Conservation (phyloP, 1,284 basidiomycete species). For the Trichosporon asahii region DNA sequence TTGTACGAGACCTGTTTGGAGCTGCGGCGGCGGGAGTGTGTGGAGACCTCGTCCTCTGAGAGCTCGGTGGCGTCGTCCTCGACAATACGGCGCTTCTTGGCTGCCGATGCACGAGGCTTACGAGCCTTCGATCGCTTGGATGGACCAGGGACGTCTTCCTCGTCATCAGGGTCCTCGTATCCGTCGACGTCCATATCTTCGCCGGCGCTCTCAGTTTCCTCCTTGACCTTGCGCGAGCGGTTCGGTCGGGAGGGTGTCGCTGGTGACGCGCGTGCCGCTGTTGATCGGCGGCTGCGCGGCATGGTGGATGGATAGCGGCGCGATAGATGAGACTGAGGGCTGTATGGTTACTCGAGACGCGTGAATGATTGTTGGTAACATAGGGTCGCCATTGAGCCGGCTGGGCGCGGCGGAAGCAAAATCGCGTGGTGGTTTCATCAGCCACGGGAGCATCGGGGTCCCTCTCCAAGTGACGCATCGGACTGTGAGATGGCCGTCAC, state of each 20-base stretch:
- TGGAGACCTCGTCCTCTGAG: constrained; percentile 22
- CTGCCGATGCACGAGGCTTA: constrained; percentile 10
- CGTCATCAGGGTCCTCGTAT: constrained; percentile 21
- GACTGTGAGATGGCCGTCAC: constrained; percentile 9
- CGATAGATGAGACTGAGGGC: background rate
- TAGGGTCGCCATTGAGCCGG: background rate
- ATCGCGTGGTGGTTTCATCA: background rate
- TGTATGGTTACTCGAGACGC: background rate
- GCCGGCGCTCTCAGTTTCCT: constrained; percentile 17
- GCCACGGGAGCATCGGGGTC: background rate
- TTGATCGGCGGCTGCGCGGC: constrained; percentile 21
- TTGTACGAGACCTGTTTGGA: constrained; percentile 30
- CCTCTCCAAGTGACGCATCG: constrained; percentile 9
- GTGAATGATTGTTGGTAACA: constrained; percentile 6
- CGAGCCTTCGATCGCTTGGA: background rate
- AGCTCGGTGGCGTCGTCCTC: constrained; percentile 18
- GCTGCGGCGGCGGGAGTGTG: constrained; percentile 21
- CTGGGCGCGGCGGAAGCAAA: background rate
- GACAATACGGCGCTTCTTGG: background rate
- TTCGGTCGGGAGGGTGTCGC: constrained; percentile 10
- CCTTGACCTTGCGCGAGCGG: constrained; percentile 19
- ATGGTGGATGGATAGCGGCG: constrained; percentile 11
- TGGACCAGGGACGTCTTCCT: constrained; percentile 19
- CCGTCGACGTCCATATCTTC: constrained; percentile 17
- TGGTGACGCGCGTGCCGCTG: constrained; percentile 11